Evolutionary conservation across 768 basidiomycete species (phyloP).

Genomic region (Tulasnella sp.): DNA sequence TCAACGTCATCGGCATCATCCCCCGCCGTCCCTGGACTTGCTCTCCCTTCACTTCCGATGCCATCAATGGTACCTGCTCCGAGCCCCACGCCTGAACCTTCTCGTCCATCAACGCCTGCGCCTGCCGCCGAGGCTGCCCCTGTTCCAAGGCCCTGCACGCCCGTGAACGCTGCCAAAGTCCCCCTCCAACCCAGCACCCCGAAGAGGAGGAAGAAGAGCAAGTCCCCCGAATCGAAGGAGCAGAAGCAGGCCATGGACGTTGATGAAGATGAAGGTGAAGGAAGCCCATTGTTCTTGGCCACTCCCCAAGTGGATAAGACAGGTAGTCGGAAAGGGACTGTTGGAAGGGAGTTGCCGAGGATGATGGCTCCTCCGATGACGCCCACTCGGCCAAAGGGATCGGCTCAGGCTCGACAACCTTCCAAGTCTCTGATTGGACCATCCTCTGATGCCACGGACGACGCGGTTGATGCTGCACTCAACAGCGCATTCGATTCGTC

Average conservation of each 20-base stretch:
- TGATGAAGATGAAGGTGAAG: background rate
- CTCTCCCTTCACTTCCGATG: background rate
- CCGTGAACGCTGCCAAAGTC: background rate
- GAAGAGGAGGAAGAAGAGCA: slow-evolving; percentile 4
- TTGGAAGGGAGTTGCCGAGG: background rate
- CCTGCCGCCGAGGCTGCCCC: background rate
- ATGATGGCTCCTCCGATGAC: background rate
- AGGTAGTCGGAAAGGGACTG: background rate
- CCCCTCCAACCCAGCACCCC: background rate
- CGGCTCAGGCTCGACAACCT: background rate
- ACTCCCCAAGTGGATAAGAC: background rate
- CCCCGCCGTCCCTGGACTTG: background rate
- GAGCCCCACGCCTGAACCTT: background rate
- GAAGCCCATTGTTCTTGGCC: background rate
- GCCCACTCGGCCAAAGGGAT: background rate
- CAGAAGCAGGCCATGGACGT: background rate
- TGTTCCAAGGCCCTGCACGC: slow-evolving; percentile 4
- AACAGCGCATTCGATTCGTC: slow-evolving; percentile 1
- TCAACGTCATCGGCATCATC: background rate
- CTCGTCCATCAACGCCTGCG: background rate
- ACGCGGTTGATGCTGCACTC: background rate
- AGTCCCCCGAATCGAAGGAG: background rate
- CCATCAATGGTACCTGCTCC: background rate
- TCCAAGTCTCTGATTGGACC: background rate
- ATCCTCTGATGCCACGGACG: background rate